Percentiles rank a stretch among this genome's conserved stretches.
phyloP scores from a whole-genome alignment of 148 eudicot genomes.

The Simmondsia chinensis region DNA sequence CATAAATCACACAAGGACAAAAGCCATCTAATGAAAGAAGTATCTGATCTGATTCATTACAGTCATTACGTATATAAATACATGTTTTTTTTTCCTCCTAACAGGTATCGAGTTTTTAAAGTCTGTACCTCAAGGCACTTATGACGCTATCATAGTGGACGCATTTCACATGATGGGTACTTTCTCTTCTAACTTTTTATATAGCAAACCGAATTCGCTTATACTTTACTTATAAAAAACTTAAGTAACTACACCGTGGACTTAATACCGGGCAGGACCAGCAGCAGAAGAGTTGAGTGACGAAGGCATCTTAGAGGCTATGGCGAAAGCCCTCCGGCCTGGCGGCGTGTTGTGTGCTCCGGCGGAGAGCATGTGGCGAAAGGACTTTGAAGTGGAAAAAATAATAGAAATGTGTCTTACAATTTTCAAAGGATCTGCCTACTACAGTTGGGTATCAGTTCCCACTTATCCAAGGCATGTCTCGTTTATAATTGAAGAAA shows the following conservation, averaged over 20 bases:
- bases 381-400: background rate
- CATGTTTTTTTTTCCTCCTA: background rate
- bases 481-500: too few species aligned
- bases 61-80: background rate
- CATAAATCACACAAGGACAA: too few species aligned
- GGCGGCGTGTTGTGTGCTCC: conserved; percentile 29
- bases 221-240: background rate
- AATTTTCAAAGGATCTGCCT: conserved; percentile 24
- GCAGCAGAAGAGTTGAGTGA: conserved; percentile 17
- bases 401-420: conserved; percentile 8
- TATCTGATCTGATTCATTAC: background rate
- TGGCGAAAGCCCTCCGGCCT: conserved; percentile 25
- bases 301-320: conserved; percentile 9
- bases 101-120: conserved; percentile 29
- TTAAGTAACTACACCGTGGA: background rate
- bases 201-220: too few species aligned
- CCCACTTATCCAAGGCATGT: conserved; percentile 22
- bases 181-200: background rate
- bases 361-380: conserved; percentile 26
- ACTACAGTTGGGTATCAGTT: conserved; percentile 32
- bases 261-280: too few species aligned
- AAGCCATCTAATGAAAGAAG: background rate
- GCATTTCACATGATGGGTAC: conserved; percentile 27
- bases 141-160: conserved; percentile 31
- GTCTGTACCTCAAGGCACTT: conserved; percentile 22